phyloP scores from a whole-genome alignment of 2,329 filamentous ascomycete species.

The Celoporthe dispersa region DNA sequence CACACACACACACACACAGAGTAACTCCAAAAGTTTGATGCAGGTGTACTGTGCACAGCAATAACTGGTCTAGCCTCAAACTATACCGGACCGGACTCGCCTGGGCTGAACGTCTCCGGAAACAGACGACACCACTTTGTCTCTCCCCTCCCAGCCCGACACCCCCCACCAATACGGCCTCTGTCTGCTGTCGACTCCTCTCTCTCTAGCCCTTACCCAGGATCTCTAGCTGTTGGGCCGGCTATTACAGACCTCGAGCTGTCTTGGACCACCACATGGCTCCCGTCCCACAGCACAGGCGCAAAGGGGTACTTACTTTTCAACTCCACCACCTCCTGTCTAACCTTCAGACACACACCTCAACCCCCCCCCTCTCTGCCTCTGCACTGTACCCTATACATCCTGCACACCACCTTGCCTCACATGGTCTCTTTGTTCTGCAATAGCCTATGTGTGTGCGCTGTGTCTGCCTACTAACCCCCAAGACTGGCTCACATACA shows the following conservation, averaged over 20 bases:
- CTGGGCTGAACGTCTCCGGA: not conserved
- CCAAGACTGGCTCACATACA: not conserved
- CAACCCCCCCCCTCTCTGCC: slow-evolving; percentile 7
- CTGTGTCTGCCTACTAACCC: not conserved
- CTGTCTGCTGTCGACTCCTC: not conserved
- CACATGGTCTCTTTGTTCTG: not conserved
- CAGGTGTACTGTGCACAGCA: not conserved
- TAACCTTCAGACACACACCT: slow-evolving; percentile 10
- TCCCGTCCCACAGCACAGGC: slow-evolving; percentile 24
- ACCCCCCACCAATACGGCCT: not conserved
- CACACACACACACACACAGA: too few relatives aligned
- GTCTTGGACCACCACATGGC: slow-evolving; percentile 23
- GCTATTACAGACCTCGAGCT: not conserved
- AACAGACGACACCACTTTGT: not conserved
- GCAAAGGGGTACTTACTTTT: slow-evolving; percentile 31
- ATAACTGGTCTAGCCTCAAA: not conserved
- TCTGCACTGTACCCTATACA: not conserved
- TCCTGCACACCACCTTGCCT: not conserved
- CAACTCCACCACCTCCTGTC: slow-evolving; percentile 21
- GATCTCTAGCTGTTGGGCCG: not conserved
- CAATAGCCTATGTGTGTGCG: not conserved
- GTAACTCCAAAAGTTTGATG: not conserved
- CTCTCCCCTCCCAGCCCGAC: not conserved
- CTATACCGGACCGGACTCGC: not conserved
- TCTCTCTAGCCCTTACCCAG: slow-evolving; percentile 2